A percentile compares a stretch with the other conserved stretches of the same genome.
Conservation (phyloP, 257 asterid genomes). For the Gentiana macrophylla region DNA sequence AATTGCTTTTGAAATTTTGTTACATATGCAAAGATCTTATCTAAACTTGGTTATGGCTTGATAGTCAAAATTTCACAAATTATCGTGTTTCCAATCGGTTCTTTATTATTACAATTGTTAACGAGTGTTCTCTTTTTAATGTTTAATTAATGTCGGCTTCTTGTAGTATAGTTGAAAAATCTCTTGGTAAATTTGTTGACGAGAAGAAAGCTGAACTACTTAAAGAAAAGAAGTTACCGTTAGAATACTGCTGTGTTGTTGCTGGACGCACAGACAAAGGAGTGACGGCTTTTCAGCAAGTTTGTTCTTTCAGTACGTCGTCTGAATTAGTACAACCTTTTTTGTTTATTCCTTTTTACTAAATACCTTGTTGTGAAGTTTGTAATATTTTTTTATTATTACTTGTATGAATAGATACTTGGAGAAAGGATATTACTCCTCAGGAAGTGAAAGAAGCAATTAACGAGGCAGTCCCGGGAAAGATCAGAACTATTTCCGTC, state of each 20-base stretch:
- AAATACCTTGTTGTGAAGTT: no score
- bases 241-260: conserved; percentile 64
- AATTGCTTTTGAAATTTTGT: no score
- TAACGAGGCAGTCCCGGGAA: conserved; percentile 59
- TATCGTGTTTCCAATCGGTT: no score
- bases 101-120: no score
- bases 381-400: background rate
- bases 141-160: conserved; percentile 9
- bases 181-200: conserved; percentile 77
- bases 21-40: no score
- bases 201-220: conserved; percentile 62
- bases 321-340: conserved; percentile 9
- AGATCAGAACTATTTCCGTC: conserved; percentile 55
- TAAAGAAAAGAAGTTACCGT: conserved; percentile 67
- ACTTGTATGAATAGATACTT: conserved; percentile 49
- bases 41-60: no score
- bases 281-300: conserved; percentile 88
- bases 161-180: conserved; percentile 59
- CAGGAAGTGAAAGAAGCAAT: conserved; percentile 51
- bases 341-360: background rate
- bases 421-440: conserved; percentile 76
- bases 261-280: conserved; percentile 99
- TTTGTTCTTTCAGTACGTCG: conserved; percentile 86
- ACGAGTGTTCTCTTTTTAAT: background rate
- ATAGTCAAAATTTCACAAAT: no score